These are phyloP conservation scores for Metschnikowia orientalis DNA, from an alignment of 805 yeast genomes.

Conservation along the genomic window DNA sequence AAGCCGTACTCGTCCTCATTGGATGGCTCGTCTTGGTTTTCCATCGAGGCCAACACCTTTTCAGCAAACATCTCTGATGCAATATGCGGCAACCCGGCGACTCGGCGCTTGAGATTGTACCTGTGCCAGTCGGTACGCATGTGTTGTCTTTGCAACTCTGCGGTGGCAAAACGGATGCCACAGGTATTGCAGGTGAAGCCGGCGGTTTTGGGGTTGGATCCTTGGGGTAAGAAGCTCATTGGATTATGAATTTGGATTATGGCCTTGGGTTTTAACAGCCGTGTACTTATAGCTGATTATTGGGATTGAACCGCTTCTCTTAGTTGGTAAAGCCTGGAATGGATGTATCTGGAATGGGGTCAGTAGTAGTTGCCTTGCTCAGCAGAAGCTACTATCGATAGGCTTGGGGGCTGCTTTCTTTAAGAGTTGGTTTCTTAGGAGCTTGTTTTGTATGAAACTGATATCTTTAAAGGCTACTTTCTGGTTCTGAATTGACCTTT, in stretches of 20 bases:
- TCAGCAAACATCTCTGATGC: conserved; percentile 54
- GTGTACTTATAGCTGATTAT: no score
- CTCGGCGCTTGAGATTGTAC: conserved; percentile 89
- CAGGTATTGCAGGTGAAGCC: conserved; percentile 82
- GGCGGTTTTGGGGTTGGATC: conserved; percentile 25
- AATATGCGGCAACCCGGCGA: conserved; percentile 55
- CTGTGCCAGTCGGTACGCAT: conserved; percentile 99
- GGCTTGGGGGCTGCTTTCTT: no score
- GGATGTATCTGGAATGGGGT: no score
- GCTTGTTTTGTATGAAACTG: no score
- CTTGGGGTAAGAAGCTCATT: conserved; percentile 22
- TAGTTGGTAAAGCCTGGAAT: no score
- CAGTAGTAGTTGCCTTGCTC: background rate
- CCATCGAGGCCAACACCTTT: conserved; percentile 43
- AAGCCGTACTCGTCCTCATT: conserved; percentile 56
- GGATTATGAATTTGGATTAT: background rate
- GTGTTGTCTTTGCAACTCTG: conserved; percentile 85
- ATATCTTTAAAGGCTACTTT: no score
- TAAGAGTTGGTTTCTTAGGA: no score
- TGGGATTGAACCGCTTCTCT: no score
- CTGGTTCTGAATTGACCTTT: no score
- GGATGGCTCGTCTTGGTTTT: conserved; percentile 16
- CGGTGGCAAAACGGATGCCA: conserved; percentile 68
- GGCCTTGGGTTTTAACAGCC: no score
- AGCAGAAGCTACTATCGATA: no score